Conservation (phyloP, 2,329 filamentous ascomycete species). For the Aspergillus fructus region DNA sequence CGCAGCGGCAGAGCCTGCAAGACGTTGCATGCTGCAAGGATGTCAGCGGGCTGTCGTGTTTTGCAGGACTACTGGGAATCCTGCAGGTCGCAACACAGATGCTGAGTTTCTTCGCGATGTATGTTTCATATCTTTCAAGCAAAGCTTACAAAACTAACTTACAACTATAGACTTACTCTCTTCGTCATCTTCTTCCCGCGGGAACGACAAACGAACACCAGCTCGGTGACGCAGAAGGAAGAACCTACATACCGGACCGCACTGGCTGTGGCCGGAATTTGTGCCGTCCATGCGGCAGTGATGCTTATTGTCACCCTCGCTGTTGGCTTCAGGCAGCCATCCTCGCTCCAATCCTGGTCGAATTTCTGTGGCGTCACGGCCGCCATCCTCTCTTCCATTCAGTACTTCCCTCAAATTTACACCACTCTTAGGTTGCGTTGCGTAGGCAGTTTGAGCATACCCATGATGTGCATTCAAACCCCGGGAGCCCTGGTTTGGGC, state of each 20-base stretch:
- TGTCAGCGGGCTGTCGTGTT: conserved; percentile 77
- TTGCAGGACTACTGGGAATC: conserved; percentile 82
- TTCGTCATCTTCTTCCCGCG: conserved; percentile 92
- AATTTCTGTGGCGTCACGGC: conserved; percentile 80
- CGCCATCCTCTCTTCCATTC: conserved; percentile 75
- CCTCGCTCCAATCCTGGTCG: conserved; percentile 73
- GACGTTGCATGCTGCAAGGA: conserved; percentile 85
- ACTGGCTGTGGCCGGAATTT: conserved; percentile 69
- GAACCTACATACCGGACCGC: conserved; percentile 75
- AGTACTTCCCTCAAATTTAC: conserved; percentile 94
- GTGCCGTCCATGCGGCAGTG: conserved; percentile 72
- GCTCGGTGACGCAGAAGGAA: conserved; percentile 45
- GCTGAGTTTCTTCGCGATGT: conserved; percentile 92
- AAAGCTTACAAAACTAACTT: not conserved
- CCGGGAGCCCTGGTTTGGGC: conserved; percentile 91
- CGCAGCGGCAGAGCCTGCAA: conserved; percentile 75
- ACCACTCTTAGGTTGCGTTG: conserved; percentile 84
- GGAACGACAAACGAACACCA: conserved; percentile 47
- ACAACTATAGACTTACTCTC: conserved; percentile 70
- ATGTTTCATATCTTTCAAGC: conserved; percentile 34
- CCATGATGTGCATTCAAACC: conserved; percentile 98
- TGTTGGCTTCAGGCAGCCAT: conserved; percentile 63
- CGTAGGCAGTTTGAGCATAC: conserved; percentile 87
- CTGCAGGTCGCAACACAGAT: conserved; percentile 90
- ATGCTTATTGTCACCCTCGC: conserved; percentile 64